Conservation (phyloP, 2,329 filamentous ascomycete species). For the Achaetomium macrosporum region DNA sequence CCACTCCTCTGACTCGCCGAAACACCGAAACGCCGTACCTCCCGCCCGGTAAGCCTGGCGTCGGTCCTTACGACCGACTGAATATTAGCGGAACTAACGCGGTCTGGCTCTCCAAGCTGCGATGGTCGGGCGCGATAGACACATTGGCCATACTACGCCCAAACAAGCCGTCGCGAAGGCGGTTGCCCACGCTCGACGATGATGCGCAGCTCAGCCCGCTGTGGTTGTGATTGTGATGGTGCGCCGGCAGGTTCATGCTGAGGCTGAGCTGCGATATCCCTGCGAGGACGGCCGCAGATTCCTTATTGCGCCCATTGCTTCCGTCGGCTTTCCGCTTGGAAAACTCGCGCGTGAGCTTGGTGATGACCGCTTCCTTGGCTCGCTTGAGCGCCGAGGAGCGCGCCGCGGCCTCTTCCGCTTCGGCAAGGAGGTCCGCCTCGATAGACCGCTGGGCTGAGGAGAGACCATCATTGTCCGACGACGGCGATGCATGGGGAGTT, state of each 20-base stretch:
- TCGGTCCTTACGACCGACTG: conserved; percentile 35
- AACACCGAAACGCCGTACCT: not conserved
- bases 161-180: conserved; percentile 40
- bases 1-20: not conserved
- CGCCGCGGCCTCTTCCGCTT: conserved; percentile 52
- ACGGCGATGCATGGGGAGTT: conserved; percentile 3
- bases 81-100: conserved; percentile 57
- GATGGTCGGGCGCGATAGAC: conserved; percentile 29
- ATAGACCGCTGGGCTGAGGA: conserved; percentile 54
- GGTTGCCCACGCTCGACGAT: conserved; percentile 33
- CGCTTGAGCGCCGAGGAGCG: conserved; percentile 50
- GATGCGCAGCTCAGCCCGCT: conserved; percentile 20
- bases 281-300: conserved; percentile 30
- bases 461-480: conserved; percentile 38
- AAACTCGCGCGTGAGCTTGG: conserved; percentile 52
- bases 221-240: not conserved
- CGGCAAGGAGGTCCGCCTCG: conserved; percentile 49
- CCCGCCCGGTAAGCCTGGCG: not conserved
- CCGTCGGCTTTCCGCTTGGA: conserved; percentile 11
- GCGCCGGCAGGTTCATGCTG: conserved; percentile 11
- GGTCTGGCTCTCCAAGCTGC: conserved; percentile 47
- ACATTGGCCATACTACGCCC: conserved; percentile 31
- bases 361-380: conserved; percentile 55
- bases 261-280: conserved; percentile 24
- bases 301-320: conserved; percentile 23